Evolutionary conservation across 306 rosid genomes (phyloP), one percentile per base, ranked within the genome.

Genomic region (Datisca glomerata): DNA sequence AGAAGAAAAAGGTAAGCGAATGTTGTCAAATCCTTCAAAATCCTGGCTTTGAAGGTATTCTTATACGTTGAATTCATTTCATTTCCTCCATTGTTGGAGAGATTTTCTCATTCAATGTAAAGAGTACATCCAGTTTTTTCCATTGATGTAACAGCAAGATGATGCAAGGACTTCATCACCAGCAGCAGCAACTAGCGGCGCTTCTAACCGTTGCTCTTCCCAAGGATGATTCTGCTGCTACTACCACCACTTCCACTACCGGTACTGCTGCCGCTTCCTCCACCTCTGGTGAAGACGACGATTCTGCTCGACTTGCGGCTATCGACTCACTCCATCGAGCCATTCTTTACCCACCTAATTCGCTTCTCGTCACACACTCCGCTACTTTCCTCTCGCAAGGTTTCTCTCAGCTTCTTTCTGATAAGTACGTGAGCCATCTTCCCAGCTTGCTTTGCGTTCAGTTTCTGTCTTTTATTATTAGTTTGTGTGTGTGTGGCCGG

Each of bases 111-210:
- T n/a, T n/a, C n/a, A n/a, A n/a, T n/a, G n/a, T n/a, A n/a, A n/a
- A n/a, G n/a, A n/a, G n/a, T n/a, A n/a, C n/a, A n/a, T n/a, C n/a
- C n/a, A n/a, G n/a, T n/a, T n/a, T n/a, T n/a, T n/a, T n/a, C n/a
- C n/a, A n/a, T n/a, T n/a, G n/a, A n/a, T n/a, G n/a, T n/a, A n/a
- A n/a, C n/a, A 48, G 45, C 34, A 34, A 25, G 23, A 66, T 39
- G 66, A 85, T 85, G 96, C 96, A 86, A 62, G 80, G 86, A 5
- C 71, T 86, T 10, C 96, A 86, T 14, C 84, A 70, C 27, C 85
- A 86, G 12, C 96, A 81, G 50, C 93, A 86, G 42, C 94, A 82
- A 34, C 70, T 86, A 2, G 94, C 93, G 2, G 78, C 79, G 5
- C 96, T 86, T 23, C 92, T 86, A 60, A 76, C 93, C 65, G 81